These are phyloP conservation scores for Suhomyces prunicola DNA, from an alignment of 805 yeast species.

Conservation along the genomic window DNA sequence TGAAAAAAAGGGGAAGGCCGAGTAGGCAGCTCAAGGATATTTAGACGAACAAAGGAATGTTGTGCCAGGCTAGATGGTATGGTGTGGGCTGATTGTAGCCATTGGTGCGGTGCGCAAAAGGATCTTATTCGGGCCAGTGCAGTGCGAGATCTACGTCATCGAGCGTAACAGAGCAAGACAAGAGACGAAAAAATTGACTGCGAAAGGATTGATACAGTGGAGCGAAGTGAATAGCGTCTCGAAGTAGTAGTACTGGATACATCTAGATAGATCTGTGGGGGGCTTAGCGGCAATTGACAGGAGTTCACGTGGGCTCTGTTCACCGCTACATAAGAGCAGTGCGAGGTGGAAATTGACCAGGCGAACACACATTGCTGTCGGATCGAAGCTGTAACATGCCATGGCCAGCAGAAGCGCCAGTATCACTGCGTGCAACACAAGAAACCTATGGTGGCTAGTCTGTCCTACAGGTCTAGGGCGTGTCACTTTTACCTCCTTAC, in stretches of 20 bases:
- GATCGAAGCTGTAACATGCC: background rate
- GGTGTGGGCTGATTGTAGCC: background rate
- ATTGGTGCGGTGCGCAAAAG: background rate
- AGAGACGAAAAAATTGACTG: background rate
- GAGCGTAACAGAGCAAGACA: background rate
- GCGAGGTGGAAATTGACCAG: background rate
- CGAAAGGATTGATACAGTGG: background rate
- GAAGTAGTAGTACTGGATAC: background rate
- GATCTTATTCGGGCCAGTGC: background rate
- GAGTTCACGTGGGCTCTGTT: background rate
- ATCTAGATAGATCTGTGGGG: too few relatives aligned
- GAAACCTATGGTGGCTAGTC: background rate
- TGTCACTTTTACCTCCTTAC: background rate
- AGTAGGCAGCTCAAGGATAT: too few relatives aligned
- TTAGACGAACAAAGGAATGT: background rate
- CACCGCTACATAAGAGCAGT: background rate
- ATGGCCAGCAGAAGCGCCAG: background rate
- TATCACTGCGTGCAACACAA: background rate
- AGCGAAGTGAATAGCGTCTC: background rate
- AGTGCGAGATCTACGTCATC: conserved; percentile 1
- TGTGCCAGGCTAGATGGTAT: background rate
- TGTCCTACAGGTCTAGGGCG: background rate
- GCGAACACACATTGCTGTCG: background rate
- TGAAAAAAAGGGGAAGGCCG: too few relatives aligned
- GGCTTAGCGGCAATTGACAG: background rate